Percentiles rank a stretch among this genome's conserved stretches.
Evolutionary conservation across 169 alveolate genomes (phyloP).

Genomic region (Blepharisma undulans): DNA sequence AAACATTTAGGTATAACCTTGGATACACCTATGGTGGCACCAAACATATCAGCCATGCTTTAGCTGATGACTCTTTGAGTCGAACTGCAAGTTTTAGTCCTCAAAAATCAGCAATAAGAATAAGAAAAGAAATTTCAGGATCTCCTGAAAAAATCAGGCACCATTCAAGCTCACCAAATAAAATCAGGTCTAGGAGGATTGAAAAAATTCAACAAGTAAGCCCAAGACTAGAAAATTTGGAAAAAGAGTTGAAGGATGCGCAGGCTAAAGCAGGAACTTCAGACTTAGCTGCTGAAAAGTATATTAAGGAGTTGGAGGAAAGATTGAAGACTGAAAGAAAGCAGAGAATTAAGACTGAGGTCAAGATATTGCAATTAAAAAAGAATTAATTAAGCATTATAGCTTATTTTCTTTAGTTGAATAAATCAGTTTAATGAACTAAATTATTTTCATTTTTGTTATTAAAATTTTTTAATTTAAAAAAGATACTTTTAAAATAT

Average conservation of each 20-base stretch:
- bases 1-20: slow-evolving; percentile 12
- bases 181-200: not conserved
- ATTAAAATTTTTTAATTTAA: too few relatives aligned
- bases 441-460: too few relatives aligned
- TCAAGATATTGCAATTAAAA: not conserved
- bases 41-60: slow-evolving; percentile 12
- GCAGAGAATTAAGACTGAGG: slow-evolving; percentile 12
- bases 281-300: not conserved
- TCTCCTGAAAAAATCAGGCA: not conserved
- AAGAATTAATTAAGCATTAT: not conserved
- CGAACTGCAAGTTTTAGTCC: not conserved
- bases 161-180: not conserved
- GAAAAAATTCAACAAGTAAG: not conserved
- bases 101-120: not conserved
- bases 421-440: not conserved
- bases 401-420: not conserved
- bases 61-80: not conserved
- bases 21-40: slow-evolving; percentile 32
- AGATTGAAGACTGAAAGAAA: not conserved
- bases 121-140: not conserved
- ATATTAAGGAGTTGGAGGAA: not conserved
- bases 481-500: too few relatives aligned
- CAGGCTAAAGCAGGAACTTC: not conserved
- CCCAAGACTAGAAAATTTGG: not conserved
- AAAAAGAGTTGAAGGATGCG: slow-evolving; percentile 8